These are phyloP conservation scores for Kodamaea leandrae DNA, from an alignment of 805 yeast genomes.

Conservation along the genomic window DNA sequence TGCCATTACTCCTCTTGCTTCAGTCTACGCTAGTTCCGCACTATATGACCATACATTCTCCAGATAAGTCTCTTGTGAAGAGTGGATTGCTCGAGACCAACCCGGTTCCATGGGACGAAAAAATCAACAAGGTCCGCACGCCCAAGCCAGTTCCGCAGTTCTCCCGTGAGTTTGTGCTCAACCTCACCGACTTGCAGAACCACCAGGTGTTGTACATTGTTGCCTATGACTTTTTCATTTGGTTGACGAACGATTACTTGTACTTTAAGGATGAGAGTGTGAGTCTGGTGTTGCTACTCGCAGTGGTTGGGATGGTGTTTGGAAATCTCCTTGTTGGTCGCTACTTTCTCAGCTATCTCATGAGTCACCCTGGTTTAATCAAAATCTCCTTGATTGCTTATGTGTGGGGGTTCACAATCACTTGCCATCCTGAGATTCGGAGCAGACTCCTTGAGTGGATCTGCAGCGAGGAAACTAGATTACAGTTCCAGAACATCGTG, in stretches of 20 bases:
- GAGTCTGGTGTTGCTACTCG: constrained; percentile 51
- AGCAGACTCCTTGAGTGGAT: constrained; percentile 44
- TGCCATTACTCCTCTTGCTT: constrained; percentile 56
- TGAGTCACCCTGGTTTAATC: constrained; percentile 16
- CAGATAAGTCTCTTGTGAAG: constrained; percentile 40
- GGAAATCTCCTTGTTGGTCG: constrained; percentile 28
- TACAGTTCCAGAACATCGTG: constrained; percentile 46
- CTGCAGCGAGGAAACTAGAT: constrained; percentile 64
- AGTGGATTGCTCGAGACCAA: constrained; percentile 15
- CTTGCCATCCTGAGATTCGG: constrained; percentile 55
- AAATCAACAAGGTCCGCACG: constrained; percentile 44
- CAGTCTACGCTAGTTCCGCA: constrained; percentile 66
- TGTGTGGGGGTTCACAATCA: constrained; percentile 49
- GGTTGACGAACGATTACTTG: constrained; percentile 53
- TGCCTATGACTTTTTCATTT: constrained; percentile 55
- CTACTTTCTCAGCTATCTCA: constrained; percentile 27
- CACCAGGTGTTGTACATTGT: constrained; percentile 65
- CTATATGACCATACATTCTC: constrained; percentile 60
- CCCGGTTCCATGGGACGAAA: constrained; percentile 47
- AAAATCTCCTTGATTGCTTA: constrained; percentile 25
- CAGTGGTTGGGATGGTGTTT: constrained; percentile 26
- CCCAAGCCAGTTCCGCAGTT: constrained; percentile 78
- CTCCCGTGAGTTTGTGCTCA: constrained; percentile 72
- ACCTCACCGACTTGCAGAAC: constrained; percentile 82
- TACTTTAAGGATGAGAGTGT: constrained; percentile 62